Base-by-base conservation (phyloP, 192 early-diverging fungal species). In the Geranomyces michiganensis region DNA sequence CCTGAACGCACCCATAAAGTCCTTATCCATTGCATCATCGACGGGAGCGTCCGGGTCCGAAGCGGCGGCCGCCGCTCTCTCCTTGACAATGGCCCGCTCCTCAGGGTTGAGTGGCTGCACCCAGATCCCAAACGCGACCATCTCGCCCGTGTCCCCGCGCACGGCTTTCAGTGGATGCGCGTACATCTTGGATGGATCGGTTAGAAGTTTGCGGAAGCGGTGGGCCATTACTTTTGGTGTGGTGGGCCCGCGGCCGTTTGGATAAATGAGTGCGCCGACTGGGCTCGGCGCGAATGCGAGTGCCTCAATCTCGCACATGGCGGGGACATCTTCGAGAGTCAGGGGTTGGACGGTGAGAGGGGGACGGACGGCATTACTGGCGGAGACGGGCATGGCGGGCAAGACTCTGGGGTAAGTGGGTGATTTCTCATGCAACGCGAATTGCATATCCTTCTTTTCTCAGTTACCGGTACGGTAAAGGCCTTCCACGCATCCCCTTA, bases 161-260 rank as follows among this genome's bases (percentile, higher is more conserved):
- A 53, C 51, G 51, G 17, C 51, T 53, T 53, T 53, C 51, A n/a
- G 26, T 17, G 51, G 51, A 15, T 53, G 51, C 26, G 51, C 51
- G 51, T 8, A 24, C 21, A 6, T 15, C 51, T n/a, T 53, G 3
- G 36, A 41, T 6, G 51, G 51, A 26, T 53, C 51, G 19, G 4
- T 53, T 26, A 53, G 51, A 6, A 26, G 21, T 53, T 53, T 53
- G 19, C 21, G 26, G 51, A 53, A n/a, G 26, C 51, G 51, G 26
- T 53, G 17, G 19, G 19, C 26, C 21, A 53, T n/a, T 4, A 7
- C 26, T 4, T n/a, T 17, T 4, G 26, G 15, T 24, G 51, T 24
- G 19, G 51, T 8, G 19, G 19, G 21, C 6, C 26, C 26, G 21
- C 19, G 19, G 21, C 51, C 51, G 51, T 53, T 53, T 53, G 51